Evolutionary conservation across 2,329 filamentous ascomycete genomes (phyloP), one percentile per base, ranked within the genome.

Genomic region (Ascochyta clinopodiicola): DNA sequence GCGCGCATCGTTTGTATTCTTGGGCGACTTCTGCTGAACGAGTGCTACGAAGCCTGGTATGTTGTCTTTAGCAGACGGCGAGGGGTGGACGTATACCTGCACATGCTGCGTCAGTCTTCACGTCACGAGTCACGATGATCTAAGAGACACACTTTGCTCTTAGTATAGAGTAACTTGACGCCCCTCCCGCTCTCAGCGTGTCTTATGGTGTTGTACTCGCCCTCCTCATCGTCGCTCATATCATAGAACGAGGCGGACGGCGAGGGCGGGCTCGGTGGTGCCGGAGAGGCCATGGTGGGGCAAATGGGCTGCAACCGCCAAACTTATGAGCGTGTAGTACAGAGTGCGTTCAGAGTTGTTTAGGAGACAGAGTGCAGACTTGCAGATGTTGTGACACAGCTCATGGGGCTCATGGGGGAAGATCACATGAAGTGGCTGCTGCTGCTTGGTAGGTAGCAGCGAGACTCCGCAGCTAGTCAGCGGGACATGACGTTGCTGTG

Each of bases 201-300:
- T 4, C 91, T 89, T 69, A 99, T 92, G 17, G 92, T 98, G 74
- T 96, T 91, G 79, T 99, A 99, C 39, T 91, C 95, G 64, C 89
- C 90, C 77, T 98, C 95, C 61, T 96, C 93, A 71, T 96, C 92
- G 80, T 99, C 96, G 76, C 91, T 96, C 82, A 98, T 82, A 71
- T 94, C 94, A 81, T 96, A 97, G 81, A 94, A 95, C 69, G 92
- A 96, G 47, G 88, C 91, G 2, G 90, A 85, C 2, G 93, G 92
- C 32, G 93, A 97, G 13, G 86, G 82, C 39, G 81, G 79, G 53
- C 67, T 67, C 34, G 57, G 66, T 44, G 65, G 57, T 46, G 59
- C 54, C 40, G 67, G 65, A 40, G 71, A 70, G 44, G 67, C 65
- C 73, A 77, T 76, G 59, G 53, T 59, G 66, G 64, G 69, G 42